Evolutionary conservation across 1,139 yeast genomes (phyloP).

Genomic region (Hyphopichia pseudoburtonii): DNA sequence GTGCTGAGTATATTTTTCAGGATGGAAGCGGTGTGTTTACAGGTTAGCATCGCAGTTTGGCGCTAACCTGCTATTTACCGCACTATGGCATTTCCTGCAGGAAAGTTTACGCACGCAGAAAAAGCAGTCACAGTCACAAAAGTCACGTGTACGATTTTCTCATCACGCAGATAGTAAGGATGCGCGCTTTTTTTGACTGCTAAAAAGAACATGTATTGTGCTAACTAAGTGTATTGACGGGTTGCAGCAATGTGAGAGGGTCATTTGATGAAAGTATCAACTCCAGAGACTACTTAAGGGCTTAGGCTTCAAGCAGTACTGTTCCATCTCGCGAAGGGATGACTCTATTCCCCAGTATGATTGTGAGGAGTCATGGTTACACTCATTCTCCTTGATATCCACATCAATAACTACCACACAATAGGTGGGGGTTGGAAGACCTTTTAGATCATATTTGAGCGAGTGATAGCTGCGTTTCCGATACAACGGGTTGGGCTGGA

Average conservation of each 20-base stretch:
- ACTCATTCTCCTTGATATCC: conserved; percentile 3
- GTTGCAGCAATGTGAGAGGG: too few species aligned
- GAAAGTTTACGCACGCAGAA: conserved; percentile 2
- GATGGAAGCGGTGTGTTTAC: conserved; percentile 1
- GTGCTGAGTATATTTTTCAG: too few species aligned
- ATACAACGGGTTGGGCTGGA: not conserved
- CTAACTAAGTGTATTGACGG: too few species aligned
- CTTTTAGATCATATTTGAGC: not conserved
- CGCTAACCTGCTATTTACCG: too few species aligned
- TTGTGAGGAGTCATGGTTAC: not conserved
- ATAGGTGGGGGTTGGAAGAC: not conserved
- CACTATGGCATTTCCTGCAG: too few species aligned
- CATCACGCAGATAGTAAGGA: not conserved
- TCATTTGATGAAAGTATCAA: too few species aligned
- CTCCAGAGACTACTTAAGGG: conserved; percentile 3
- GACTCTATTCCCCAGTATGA: conserved; percentile 31
- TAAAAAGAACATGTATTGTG: too few species aligned
- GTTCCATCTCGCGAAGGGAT: conserved; percentile 31
- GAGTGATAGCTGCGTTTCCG: not conserved
- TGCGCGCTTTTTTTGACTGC: too few species aligned
- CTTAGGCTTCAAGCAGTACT: conserved; percentile 21
- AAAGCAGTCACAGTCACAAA: conserved; percentile 23
- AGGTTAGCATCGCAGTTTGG: not conserved
- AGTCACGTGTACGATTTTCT: conserved; percentile 18
- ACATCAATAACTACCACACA: not conserved